Base-by-base conservation (phyloP, 1,284 basidiomycete genomes). In the Papiliotrema laurentii region DNA sequence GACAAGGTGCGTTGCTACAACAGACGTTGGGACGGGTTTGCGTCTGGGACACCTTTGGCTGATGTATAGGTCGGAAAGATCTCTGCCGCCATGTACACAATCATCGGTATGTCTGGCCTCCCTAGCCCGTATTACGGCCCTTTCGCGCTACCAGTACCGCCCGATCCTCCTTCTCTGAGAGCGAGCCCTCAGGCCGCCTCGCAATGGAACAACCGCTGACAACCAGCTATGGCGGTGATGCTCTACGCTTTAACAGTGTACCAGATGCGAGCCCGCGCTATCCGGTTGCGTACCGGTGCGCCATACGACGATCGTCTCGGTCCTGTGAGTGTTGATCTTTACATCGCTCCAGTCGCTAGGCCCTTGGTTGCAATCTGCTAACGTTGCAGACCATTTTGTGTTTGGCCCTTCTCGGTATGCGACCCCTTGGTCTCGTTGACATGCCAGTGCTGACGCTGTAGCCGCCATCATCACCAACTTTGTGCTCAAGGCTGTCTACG, bases 281-380 rank as follows among this genome's bases (percentile, higher is more conserved):
- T 99, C 68, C 83, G 93, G 44, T 81, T 84, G 50, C 87, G 93
- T 40, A 90, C 92, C 13, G 83, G 87, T 46, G 94, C 92, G 21
- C 93, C 94, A 2, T 98, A 98, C 74, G 96, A 98, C 66, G 94
- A 99, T 76, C 83, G 96, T 50, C 74, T 97, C 47, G 93, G 93
- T 50, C 84, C 84, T 44, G 84, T 85, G 54, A 73, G 83, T 78
- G 22, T 26, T n/a, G n/a, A 13, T 33, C 21, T 33, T 30, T 21
- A 43, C 40, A 42, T 28, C 13, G 16, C n/a, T 14, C 22, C 16
- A 14, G 13, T 2, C n/a, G 33, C 28, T 45, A 41, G 26, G 75
- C 75, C 34, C 77, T 79, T 21, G 27, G 18, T 26, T 50, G 41
- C 10, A 41, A 14, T 46, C 10, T 33, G 37, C 34, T 47, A 14